Percentiles rank a stretch among this genome's conserved stretches.
Evolutionary conservation across 2,329 filamentous ascomycete species (phyloP).

Genomic region (Aspergillus carbonarius): DNA sequence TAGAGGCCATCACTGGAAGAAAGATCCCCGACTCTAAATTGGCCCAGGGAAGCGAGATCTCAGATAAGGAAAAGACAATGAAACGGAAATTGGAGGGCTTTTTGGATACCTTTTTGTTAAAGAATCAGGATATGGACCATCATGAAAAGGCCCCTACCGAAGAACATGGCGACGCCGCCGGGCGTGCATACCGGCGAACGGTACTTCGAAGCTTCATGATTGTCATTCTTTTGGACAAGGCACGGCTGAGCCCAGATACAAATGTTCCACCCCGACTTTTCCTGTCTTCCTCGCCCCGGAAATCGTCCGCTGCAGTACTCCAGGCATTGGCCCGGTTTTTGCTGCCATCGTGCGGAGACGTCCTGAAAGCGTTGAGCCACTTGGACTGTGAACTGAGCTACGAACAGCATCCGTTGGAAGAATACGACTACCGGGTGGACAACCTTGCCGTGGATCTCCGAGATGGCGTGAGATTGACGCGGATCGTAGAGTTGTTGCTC

Average conservation of each 20-base stretch:
- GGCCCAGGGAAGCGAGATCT: constrained; percentile 5
- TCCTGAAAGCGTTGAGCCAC: constrained; percentile 55
- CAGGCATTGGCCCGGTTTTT: constrained; percentile 54
- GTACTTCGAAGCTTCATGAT: constrained; percentile 61
- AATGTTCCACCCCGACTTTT: constrained; percentile 49
- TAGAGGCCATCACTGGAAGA: constrained; percentile 61
- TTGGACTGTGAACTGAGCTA: constrained; percentile 57
- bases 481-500: constrained; percentile 59
- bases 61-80: constrained; percentile 26
- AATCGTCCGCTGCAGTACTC: constrained; percentile 57
- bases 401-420: constrained; percentile 57
- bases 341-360: constrained; percentile 59
- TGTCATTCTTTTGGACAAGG: constrained; percentile 58
- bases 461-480: constrained; percentile 60
- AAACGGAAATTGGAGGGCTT: constrained; percentile 52
- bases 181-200: constrained; percentile 56
- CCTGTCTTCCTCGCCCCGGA: constrained; percentile 51
- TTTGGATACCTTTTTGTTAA: constrained; percentile 58
- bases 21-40: constrained; percentile 35
- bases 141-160: constrained; percentile 18
- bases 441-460: constrained; percentile 64
- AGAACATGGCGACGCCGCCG: constrained; percentile 44
- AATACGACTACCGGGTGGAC: constrained; percentile 57
- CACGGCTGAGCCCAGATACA: constrained; percentile 41
- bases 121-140: constrained; percentile 54